phyloP scores from a whole-genome alignment of 1,284 basidiomycete species.

The Kwoniella shivajii region DNA sequence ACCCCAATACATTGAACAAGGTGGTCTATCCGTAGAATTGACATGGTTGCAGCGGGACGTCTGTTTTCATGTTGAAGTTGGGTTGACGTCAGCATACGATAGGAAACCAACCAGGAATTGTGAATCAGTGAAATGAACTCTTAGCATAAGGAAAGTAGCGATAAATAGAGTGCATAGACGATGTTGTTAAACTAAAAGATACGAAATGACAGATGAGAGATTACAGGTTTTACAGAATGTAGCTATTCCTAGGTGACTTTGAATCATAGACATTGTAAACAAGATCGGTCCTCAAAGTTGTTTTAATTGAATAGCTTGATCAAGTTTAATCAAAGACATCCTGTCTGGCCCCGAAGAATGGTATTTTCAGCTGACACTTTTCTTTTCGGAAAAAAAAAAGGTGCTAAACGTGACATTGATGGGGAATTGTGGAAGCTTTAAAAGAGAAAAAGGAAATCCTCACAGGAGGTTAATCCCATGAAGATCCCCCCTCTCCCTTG shows the following conservation, averaged over 20 bases:
- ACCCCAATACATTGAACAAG: no score
- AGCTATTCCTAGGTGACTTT: conserved; percentile 48
- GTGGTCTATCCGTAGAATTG: no score
- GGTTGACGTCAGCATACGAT: no score
- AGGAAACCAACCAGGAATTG: no score
- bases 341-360: conserved; percentile 42
- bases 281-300: conserved; percentile 47
- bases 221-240: conserved; percentile 25
- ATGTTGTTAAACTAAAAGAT: no score
- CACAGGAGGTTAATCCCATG: not conserved
- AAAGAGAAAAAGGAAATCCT: not conserved
- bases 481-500: not conserved
- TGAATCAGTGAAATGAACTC: no score
- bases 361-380: conserved; percentile 23
- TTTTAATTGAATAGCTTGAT: conserved; percentile 39
- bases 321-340: conserved; percentile 31
- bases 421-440: conserved; percentile 40
- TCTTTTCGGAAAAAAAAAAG: conserved; percentile 7
- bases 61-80: no score
- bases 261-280: conserved; percentile 40
- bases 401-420: conserved; percentile 27
- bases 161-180: no score
- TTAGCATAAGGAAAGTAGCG: no score
- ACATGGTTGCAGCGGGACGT: no score
- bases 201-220: no score